Evolutionary conservation across 2,329 filamentous ascomycete genomes (phyloP), one percentile per base, ranked within the genome.

Genomic region (Aspergillus chevalieri): DNA sequence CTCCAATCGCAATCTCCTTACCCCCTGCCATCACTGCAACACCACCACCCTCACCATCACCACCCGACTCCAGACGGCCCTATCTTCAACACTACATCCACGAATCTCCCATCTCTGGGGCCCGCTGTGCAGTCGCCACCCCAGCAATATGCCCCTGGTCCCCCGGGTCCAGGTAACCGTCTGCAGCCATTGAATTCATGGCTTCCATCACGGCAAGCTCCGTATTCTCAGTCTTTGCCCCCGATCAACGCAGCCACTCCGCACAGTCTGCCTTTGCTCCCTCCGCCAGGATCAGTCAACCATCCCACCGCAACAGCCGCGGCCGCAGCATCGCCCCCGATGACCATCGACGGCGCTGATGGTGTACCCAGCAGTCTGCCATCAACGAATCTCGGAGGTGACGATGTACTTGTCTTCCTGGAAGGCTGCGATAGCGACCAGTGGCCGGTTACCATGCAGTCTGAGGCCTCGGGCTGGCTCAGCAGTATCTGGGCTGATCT

Each of bases 111-210:
- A 6, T 63, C 66, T 4, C 47, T 70, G 10, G 57, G 57, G 9
- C 57, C 62, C 1, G 42, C 55, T 3, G 43, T 50, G 9, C 43
- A 43, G 6, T 60, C 62, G 41, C 49, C 63, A 8, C 60, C 65
- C 5, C 59, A 63, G 1, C 62, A 62, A 33, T 64, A 65, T 43
- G 50, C 60, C 19, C 50, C 55, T 6, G 56, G 58, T 19, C 54
- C 65, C 19, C 10, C 38, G 10, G 19, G 17, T 19, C 52, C 65
- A 15, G 55, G 57, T 19, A 66, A 68, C 47, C 67, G 68, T 6
- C 56, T 72, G 22, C 70, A 72, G 43, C 67, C 70, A 3, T 59
- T 72, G 50, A 71, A 70, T 46, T 64, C 69, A 12, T 72, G 68
- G 69, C 54, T 66, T 28, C 60, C 63, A 8, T 53, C 59, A 3